These are phyloP conservation scores for Carex myosuroides DNA, from an alignment of 176 grass and related monocot species.

Conservation along the genomic window DNA sequence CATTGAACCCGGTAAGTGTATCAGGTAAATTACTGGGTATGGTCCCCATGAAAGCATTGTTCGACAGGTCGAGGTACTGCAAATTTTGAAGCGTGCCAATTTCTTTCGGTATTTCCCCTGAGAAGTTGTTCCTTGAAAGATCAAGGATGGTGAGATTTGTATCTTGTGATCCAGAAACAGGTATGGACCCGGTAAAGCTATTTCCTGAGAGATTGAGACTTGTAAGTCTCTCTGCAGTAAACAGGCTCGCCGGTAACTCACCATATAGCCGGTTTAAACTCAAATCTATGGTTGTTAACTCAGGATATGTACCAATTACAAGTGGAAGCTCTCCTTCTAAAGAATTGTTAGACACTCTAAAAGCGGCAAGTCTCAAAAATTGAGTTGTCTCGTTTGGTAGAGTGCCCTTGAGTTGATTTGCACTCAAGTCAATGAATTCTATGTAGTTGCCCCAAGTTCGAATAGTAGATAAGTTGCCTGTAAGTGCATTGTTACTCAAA, in stretches of 20 bases:
- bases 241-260: constrained; percentile 49
- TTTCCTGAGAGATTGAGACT: constrained; percentile 77
- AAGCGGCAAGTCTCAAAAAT: constrained; percentile 66
- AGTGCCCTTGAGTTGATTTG: constrained; percentile 67
- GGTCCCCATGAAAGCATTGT: constrained; percentile 55
- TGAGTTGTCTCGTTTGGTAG: constrained; percentile 80
- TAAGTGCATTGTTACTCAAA: constrained; percentile 71
- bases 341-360: constrained; percentile 71
- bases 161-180: constrained; percentile 32
- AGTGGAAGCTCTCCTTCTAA: constrained; percentile 52
- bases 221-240: constrained; percentile 53
- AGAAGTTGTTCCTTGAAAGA: constrained; percentile 84
- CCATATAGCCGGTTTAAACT: constrained; percentile 71
- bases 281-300: constrained; percentile 56
- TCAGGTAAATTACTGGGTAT: constrained; percentile 76
- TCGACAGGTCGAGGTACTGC: constrained; percentile 60
- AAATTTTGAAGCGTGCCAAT: constrained; percentile 58
- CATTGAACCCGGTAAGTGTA: constrained; percentile 51
- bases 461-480: constrained; percentile 66
- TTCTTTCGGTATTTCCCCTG: constrained; percentile 50
- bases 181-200: constrained; percentile 46
- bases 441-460: constrained; percentile 82
- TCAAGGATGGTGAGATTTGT: constrained; percentile 65
- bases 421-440: constrained; percentile 65
- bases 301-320: constrained; percentile 72